Evolutionary conservation across 495 filamentous ascomycete genomes (phyloP).

Genomic region (Penicillium coffeae): DNA sequence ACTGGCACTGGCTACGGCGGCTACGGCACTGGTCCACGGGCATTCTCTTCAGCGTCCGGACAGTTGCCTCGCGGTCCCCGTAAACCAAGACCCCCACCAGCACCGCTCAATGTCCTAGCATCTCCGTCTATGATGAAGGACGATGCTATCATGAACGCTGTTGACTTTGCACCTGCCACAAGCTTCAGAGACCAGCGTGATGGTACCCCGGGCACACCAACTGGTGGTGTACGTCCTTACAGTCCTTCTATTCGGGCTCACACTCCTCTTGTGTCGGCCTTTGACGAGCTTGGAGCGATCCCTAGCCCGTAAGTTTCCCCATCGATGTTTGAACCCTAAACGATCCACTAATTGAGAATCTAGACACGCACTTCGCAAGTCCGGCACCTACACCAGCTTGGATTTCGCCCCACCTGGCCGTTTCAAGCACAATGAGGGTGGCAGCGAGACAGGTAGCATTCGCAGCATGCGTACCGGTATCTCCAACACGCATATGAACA

Average conservation of each 20-base stretch:
- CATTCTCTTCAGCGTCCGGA: slow-evolving; percentile 65
- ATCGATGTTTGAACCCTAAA: neutral
- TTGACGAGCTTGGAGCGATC: slow-evolving; percentile 78
- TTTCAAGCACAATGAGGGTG: slow-evolving; percentile 67
- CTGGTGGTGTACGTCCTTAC: slow-evolving; percentile 72
- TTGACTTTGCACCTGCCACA: slow-evolving; percentile 84
- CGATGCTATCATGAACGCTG: slow-evolving; percentile 69
- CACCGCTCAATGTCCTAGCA: slow-evolving; percentile 70
- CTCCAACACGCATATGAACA: slow-evolving; percentile 63
- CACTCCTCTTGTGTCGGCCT: slow-evolving; percentile 74
- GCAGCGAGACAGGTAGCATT: slow-evolving; percentile 85
- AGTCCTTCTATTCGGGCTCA: slow-evolving; percentile 64
- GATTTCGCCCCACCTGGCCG: slow-evolving; percentile 94
- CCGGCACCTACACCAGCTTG: slow-evolving; percentile 79
- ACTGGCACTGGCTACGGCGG: slow-evolving; percentile 44
- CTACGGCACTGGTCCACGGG: slow-evolving; percentile 52
- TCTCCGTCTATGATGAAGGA: slow-evolving; percentile 84
- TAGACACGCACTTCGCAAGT: slow-evolving; percentile 84
- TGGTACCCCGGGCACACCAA: slow-evolving; percentile 77
- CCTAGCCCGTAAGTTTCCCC: slow-evolving; percentile 82
- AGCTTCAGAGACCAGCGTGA: slow-evolving; percentile 62
- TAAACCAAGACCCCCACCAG: slow-evolving; percentile 69
- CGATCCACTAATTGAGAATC: slow-evolving; percentile 23
- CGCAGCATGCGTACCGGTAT: slow-evolving; percentile 80
- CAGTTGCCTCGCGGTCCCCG: slow-evolving; percentile 47